phyloP scores from a whole-genome alignment of 805 yeast species.

The Kodamaea lidongshanica region DNA sequence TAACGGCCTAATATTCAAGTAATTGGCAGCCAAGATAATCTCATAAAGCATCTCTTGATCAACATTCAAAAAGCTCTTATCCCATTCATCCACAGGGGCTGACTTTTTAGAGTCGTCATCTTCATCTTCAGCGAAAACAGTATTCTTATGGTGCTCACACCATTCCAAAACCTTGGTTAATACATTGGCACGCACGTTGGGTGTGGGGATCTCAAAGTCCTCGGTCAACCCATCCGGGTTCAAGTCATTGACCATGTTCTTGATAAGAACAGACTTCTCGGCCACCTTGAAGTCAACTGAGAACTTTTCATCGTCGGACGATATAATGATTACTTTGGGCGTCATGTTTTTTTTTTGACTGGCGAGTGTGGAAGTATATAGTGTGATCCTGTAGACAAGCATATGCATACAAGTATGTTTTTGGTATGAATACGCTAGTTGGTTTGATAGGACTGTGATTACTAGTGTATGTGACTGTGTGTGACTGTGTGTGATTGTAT shows the following conservation, averaged over 20 bases:
- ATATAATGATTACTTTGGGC: conserved; percentile 49
- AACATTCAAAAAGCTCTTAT: conserved; percentile 84
- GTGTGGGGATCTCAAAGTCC: conserved; percentile 78
- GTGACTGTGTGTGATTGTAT: too few relatives aligned
- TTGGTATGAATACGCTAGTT: too few relatives aligned
- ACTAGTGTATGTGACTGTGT: too few relatives aligned
- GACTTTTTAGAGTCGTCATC: conserved; percentile 81
- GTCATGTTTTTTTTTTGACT: conserved; percentile 18
- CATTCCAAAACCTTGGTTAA: conserved; percentile 89
- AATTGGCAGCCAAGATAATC: conserved; percentile 75
- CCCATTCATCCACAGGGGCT: conserved; percentile 96
- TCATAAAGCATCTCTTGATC: conserved; percentile 88
- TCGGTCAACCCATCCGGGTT: conserved; percentile 55
- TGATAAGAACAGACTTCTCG: conserved; percentile 76
- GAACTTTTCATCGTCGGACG: conserved; percentile 77
- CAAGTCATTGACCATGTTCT: conserved; percentile 78
- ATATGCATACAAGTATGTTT: too few relatives aligned
- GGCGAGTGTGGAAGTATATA: too few relatives aligned
- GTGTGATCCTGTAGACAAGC: too few relatives aligned
- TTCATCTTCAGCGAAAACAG: conserved; percentile 64
- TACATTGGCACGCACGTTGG: conserved; percentile 82
- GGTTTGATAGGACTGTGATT: too few relatives aligned
- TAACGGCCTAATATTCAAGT: conserved; percentile 66
- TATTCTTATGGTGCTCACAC: conserved; percentile 91
- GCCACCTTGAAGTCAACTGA: conserved; percentile 77